Percentiles rank a stretch among this genome's conserved stretches.
Conservation (phyloP, 371 early-diverging fungal species). For the Mortierella sp. region DNA sequence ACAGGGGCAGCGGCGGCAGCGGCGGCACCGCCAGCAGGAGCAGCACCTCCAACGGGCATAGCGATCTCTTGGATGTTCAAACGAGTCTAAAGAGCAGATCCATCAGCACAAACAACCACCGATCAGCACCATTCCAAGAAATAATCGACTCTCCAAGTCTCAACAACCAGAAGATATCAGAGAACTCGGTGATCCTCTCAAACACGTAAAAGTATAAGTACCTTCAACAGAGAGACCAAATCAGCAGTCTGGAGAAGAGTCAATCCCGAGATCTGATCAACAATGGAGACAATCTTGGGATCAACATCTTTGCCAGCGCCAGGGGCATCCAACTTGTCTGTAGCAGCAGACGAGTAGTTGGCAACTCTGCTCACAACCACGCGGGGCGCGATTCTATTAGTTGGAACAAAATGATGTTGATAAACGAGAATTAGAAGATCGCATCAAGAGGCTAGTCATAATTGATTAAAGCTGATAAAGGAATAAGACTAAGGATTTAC, state of each 20-base stretch:
- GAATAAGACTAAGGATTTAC: slow-evolving; percentile 12
- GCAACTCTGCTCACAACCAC: slow-evolving; percentile 52
- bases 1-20: slow-evolving; percentile 77
- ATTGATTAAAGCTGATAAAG: background rate
- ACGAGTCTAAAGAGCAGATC: slow-evolving; percentile 65
- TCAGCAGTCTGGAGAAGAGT: slow-evolving; percentile 93
- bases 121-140: too few relatives aligned
- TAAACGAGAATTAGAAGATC: background rate
- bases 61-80: slow-evolving; percentile 95
- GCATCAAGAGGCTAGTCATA: background rate
- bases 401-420: background rate
- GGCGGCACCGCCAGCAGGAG: slow-evolving; percentile 65
- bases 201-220: slow-evolving; percentile 43
- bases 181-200: background rate
- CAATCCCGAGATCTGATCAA: slow-evolving; percentile 89
- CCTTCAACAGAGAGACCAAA: slow-evolving; percentile 91
- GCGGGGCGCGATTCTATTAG: slow-evolving; percentile 47
- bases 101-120: too few relatives aligned
- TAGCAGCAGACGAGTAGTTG: slow-evolving; percentile 49
- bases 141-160: too few relatives aligned
- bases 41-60: slow-evolving; percentile 82
- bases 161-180: too few relatives aligned
- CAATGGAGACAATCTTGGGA: slow-evolving; percentile 87
- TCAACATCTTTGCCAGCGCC: slow-evolving; percentile 66
- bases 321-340: slow-evolving; percentile 67